Evolutionary conservation across 1,284 basidiomycete species (phyloP).

Genomic region (Sparassis latifolia): DNA sequence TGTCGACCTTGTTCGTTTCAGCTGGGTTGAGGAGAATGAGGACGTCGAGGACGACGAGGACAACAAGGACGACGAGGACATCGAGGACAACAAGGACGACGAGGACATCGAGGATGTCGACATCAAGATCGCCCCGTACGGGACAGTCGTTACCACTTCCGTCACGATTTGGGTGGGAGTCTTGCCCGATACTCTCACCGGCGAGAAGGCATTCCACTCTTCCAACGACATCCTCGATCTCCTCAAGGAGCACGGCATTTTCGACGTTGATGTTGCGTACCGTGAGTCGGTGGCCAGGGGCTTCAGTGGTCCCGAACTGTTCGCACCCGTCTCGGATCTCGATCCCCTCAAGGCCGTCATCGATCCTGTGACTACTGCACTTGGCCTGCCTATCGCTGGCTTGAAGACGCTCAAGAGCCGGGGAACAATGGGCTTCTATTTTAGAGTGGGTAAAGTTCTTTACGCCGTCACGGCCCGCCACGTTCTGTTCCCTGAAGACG

Average conservation of each 20-base stretch:
- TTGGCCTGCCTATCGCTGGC: slow-evolving; percentile 28
- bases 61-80: too few species aligned
- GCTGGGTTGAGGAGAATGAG: too few species aligned
- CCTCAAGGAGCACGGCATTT: slow-evolving; percentile 11
- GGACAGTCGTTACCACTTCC: slow-evolving; percentile 4
- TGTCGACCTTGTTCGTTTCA: slow-evolving; percentile 12
- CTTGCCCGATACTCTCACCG: slow-evolving; percentile 19
- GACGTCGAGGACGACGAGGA: neutral
- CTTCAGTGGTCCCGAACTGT: slow-evolving; percentile 21
- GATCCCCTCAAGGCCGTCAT: slow-evolving; percentile 21
- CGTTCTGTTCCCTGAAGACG: slow-evolving; percentile 13
- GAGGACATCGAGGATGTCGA: neutral
- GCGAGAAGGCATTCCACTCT: slow-evolving; percentile 4
- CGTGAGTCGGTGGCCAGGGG: slow-evolving; percentile 24
- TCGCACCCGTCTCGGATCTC: slow-evolving; percentile 10
- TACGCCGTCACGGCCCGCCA: slow-evolving; percentile 20
- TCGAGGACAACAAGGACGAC: too few species aligned
- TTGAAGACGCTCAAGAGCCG: slow-evolving; percentile 6
- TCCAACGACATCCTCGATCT: slow-evolving; percentile 6
- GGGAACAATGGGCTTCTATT: slow-evolving; percentile 7
- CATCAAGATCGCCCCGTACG: neutral
- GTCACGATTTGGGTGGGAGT: slow-evolving; percentile 26
- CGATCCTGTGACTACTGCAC: slow-evolving; percentile 26
- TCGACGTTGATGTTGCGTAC: slow-evolving; percentile 26
- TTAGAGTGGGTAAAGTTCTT: slow-evolving; percentile 7